These are phyloP conservation scores for Phytopythium litorale DNA, from an alignment of 352 stramenopile genomes.

Conservation along the genomic window DNA sequence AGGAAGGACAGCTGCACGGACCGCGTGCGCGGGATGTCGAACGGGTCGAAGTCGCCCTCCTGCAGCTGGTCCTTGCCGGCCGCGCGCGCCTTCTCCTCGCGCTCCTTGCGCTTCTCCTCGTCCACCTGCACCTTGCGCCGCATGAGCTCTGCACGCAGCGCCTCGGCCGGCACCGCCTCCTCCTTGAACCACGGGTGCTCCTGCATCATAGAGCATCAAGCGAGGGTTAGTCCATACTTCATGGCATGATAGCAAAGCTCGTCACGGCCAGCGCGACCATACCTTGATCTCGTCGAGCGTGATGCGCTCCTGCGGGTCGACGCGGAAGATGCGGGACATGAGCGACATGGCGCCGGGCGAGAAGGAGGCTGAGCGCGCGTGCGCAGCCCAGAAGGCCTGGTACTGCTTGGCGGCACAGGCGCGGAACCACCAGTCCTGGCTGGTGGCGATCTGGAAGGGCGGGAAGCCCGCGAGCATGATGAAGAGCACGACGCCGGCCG, in stretches of 20 bases:
- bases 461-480: conserved; percentile 92
- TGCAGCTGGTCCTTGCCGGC: conserved; percentile 30
- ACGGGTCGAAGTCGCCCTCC: conserved; percentile 65
- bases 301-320: conserved; percentile 69
- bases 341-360: conserved; percentile 68
- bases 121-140: conserved; percentile 62
- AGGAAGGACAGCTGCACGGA: conserved; percentile 35
- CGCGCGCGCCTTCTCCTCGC: conserved; percentile 46
- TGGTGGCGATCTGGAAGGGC: conserved; percentile 87
- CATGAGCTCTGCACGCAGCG: conserved; percentile 50
- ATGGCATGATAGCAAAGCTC: too few species aligned
- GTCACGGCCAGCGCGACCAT: not conserved
- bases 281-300: conserved; percentile 79
- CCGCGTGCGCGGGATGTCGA: conserved; percentile 35
- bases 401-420: conserved; percentile 68
- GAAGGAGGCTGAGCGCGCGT: conserved; percentile 67
- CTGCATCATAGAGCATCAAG: conserved; percentile 15
- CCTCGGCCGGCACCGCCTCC: conserved; percentile 28
- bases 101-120: conserved; percentile 65
- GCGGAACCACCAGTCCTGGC: conserved; percentile 90
- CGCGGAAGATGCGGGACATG: conserved; percentile 66
- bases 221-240: not conserved
- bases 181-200: conserved; percentile 63
- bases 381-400: conserved; percentile 76
- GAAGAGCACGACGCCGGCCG: conserved; percentile 90